These are phyloP conservation scores for Amanita inopinata DNA, from an alignment of 768 basidiomycete genomes.

Conservation along the genomic window DNA sequence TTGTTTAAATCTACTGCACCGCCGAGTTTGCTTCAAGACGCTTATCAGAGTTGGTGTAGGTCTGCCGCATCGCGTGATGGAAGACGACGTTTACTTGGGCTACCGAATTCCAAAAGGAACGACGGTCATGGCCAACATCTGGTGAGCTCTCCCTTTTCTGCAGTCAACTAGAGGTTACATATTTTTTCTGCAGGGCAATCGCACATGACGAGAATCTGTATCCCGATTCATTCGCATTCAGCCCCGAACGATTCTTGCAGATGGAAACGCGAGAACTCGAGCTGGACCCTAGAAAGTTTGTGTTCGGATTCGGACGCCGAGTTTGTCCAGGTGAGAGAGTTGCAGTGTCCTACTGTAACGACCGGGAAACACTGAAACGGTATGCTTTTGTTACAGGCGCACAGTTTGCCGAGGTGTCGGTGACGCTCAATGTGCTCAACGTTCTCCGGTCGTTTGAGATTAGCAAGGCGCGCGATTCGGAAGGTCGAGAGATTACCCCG, in stretches of 20 bases:
- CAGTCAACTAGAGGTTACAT: neutral
- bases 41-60: conserved; percentile 12
- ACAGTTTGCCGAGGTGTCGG: neutral
- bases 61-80: conserved; percentile 18
- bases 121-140: conserved; percentile 21
- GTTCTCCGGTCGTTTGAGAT: neutral
- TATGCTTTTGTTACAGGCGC: too few relatives aligned
- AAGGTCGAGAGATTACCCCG: conserved; percentile 21
- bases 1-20: too few relatives aligned
- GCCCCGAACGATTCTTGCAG: conserved; percentile 23
- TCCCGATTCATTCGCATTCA: conserved; percentile 20
- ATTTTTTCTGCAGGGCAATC: conserved; percentile 18
- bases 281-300: conserved; percentile 20
- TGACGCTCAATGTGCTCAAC: neutral
- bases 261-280: conserved; percentile 16
- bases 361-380: too few relatives aligned
- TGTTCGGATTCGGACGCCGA: conserved; percentile 29
- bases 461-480: neutral
- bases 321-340: conserved; percentile 19
- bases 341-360: too few relatives aligned
- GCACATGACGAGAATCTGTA: conserved; percentile 18
- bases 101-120: conserved; percentile 26
- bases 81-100: conserved; percentile 24
- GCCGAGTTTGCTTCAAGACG: too few relatives aligned
- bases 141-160: conserved; percentile 18